These are phyloP conservation scores for Steccherinum ochraceum DNA, from an alignment of 768 basidiomycete genomes.

Conservation along the genomic window DNA sequence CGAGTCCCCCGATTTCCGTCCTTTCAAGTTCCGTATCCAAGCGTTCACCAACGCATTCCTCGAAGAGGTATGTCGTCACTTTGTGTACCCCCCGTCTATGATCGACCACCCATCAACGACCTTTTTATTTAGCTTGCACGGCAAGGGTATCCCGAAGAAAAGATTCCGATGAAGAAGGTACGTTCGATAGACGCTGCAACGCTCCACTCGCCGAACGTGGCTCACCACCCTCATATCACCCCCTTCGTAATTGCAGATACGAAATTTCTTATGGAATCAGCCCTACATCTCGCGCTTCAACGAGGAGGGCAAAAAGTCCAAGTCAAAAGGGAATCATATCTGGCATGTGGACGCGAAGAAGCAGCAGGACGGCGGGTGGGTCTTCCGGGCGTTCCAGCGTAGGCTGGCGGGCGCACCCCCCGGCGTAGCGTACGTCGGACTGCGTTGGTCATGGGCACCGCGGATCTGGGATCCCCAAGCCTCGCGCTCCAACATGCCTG, in stretches of 20 bases:
- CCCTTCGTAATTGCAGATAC: constrained; percentile 44
- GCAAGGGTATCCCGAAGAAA: constrained; percentile 88
- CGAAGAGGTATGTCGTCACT: constrained; percentile 60
- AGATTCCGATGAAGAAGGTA: constrained; percentile 96
- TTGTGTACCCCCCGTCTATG: too few relatives aligned
- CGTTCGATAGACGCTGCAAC: constrained; percentile 9
- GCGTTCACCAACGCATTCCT: constrained; percentile 95
- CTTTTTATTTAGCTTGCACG: constrained; percentile 52
- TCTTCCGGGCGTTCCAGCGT: constrained; percentile 83
- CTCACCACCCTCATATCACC: constrained; percentile 9
- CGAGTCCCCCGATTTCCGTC: constrained; percentile 93
- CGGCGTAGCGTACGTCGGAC: constrained; percentile 71
- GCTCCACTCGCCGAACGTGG: constrained; percentile 7
- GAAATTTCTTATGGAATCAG: constrained; percentile 95
- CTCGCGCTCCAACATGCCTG: constrained; percentile 71
- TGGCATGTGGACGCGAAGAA: constrained; percentile 99
- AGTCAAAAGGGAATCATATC: constrained; percentile 98
- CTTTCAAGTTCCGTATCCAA: constrained; percentile 98
- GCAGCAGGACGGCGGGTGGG: constrained; percentile 66
- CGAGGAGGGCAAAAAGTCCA: constrained; percentile 98
- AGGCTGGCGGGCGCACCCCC: constrained; percentile 83
- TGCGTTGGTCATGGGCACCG: constrained; percentile 86
- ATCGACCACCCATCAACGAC: constrained; percentile 7
- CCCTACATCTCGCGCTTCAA: constrained; percentile 95
- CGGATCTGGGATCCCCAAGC: constrained; percentile 97